Evolutionary conservation across 805 yeast genomes (phyloP).

Genomic region (Teunomyces gatunensis): DNA sequence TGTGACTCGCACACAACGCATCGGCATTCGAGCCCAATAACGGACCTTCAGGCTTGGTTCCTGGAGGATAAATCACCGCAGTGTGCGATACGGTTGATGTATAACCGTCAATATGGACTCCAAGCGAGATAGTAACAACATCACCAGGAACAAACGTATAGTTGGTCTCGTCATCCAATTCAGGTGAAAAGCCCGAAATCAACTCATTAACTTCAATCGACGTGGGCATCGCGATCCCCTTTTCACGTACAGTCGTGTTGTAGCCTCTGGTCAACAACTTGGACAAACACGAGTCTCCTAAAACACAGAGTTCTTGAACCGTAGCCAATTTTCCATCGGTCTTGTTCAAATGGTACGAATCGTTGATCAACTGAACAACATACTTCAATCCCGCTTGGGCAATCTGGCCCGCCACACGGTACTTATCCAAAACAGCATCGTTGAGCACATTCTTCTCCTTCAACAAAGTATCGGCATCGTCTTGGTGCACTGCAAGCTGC

Average conservation of each 20-base stretch:
- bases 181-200: slow-evolving; percentile 81
- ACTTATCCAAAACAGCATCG: slow-evolving; percentile 67
- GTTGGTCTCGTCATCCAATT: slow-evolving; percentile 57
- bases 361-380: slow-evolving; percentile 63
- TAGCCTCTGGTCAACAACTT: slow-evolving; percentile 59
- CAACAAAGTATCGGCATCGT: slow-evolving; percentile 69
- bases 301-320: slow-evolving; percentile 70
- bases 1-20: slow-evolving; percentile 82
- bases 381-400: slow-evolving; percentile 78
- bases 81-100: slow-evolving; percentile 87
- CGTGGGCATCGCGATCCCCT: slow-evolving; percentile 92
- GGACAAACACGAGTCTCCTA: slow-evolving; percentile 74
- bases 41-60: slow-evolving; percentile 67
- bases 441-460: slow-evolving; percentile 69
- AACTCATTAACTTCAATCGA: slow-evolving; percentile 81
- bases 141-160: slow-evolving; percentile 69
- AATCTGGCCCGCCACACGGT: slow-evolving; percentile 85
- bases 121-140: slow-evolving; percentile 77
- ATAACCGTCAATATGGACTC: slow-evolving; percentile 94
- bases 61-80: slow-evolving; percentile 74
- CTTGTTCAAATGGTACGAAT: slow-evolving; percentile 62
- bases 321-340: slow-evolving; percentile 43
- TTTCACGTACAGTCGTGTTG: slow-evolving; percentile 67
- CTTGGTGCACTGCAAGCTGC: slow-evolving; percentile 76
- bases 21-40: slow-evolving; percentile 83